Conservation (phyloP, 352 stramenopile genomes). For the Phytophthora nicotianae region DNA sequence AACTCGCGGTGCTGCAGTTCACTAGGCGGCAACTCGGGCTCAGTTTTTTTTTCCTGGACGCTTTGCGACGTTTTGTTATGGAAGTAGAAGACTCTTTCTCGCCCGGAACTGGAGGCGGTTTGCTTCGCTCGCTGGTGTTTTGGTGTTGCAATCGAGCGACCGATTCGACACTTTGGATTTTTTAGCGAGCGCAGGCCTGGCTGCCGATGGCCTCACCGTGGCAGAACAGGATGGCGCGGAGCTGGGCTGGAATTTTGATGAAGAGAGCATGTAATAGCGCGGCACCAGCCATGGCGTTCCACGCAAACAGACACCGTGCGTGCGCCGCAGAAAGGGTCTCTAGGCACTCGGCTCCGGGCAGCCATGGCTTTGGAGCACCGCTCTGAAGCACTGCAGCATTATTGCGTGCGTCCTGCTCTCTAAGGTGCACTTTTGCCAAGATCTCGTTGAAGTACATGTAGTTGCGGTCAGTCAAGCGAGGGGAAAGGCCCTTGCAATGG, state of each 20-base stretch:
- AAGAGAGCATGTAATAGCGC: conserved; percentile 15
- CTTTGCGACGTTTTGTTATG: conserved; percentile 7
- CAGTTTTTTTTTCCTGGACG: conserved; percentile 10
- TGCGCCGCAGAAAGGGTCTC: conserved; percentile 30
- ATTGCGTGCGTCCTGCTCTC: conserved; percentile 20
- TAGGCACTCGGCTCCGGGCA: conserved; percentile 6
- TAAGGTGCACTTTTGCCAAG: conserved; percentile 18
- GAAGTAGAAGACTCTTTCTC: conserved; percentile 8
- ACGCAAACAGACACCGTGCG: conserved; percentile 27
- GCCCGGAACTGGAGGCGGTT: conserved; percentile 2
- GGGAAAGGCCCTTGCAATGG: conserved; percentile 16
- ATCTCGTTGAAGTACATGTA: conserved; percentile 27
- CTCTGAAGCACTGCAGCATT: conserved; percentile 1
- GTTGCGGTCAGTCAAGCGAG: conserved; percentile 17
- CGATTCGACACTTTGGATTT: conserved; percentile 39
- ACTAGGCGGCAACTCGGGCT: conserved; percentile 9
- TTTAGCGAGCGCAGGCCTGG: conserved; percentile 24
- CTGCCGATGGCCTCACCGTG: conserved; percentile 12
- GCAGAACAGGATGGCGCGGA: conserved; percentile 10
- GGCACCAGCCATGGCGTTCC: conserved; percentile 8
- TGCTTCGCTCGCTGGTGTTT: conserved; percentile 3
- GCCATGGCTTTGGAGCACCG: background rate
- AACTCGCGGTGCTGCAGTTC: conserved; percentile 26
- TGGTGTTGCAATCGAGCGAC: conserved; percentile 31
- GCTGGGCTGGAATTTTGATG: conserved; percentile 30